Evolutionary conservation across 208 protist genomes (phyloP).

Genomic region (Tritrichomonas foetus): DNA sequence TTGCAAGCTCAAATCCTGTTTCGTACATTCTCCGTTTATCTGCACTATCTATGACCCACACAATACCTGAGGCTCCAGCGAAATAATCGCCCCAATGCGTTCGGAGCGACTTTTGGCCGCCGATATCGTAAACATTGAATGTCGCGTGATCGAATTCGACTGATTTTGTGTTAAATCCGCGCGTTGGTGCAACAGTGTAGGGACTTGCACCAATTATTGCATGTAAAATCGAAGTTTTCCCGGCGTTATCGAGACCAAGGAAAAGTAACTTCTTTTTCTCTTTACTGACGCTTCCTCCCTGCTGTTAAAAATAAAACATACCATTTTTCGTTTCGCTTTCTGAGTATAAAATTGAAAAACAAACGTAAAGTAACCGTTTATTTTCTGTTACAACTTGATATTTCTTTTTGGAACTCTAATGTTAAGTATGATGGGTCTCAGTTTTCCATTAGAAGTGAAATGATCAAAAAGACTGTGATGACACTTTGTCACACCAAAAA

Average conservation of each 20-base stretch:
- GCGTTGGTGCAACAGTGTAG: slow-evolving; percentile 84
- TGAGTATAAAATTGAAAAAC: too few relatives aligned
- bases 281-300: not conserved
- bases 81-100: slow-evolving; percentile 86
- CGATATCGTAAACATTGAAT: slow-evolving; percentile 98
- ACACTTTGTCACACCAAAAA: too few relatives aligned
- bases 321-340: not conserved
- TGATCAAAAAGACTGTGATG: too few relatives aligned
- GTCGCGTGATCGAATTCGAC: slow-evolving; percentile 76
- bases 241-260: slow-evolving; percentile 83
- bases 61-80: slow-evolving; percentile 47
- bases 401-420: too few relatives aligned
- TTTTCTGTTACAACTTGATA: too few relatives aligned
- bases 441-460: too few relatives aligned
- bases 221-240: slow-evolving; percentile 97
- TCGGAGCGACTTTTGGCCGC: slow-evolving; percentile 92
- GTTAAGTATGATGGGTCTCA: too few relatives aligned
- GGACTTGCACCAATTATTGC: slow-evolving; percentile 94
- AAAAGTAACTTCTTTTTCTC: slow-evolving; percentile 76
- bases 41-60: slow-evolving; percentile 20
- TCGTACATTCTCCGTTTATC: slow-evolving; percentile 77
- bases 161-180: slow-evolving; percentile 97
- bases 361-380: too few relatives aligned
- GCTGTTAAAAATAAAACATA: not conserved
- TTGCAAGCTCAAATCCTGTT: slow-evolving; percentile 71